Percentiles rank a stretch among this genome's conserved stretches.
Conservation (phyloP, 176 grass and related monocot species). For the Ensete glaucum region DNA sequence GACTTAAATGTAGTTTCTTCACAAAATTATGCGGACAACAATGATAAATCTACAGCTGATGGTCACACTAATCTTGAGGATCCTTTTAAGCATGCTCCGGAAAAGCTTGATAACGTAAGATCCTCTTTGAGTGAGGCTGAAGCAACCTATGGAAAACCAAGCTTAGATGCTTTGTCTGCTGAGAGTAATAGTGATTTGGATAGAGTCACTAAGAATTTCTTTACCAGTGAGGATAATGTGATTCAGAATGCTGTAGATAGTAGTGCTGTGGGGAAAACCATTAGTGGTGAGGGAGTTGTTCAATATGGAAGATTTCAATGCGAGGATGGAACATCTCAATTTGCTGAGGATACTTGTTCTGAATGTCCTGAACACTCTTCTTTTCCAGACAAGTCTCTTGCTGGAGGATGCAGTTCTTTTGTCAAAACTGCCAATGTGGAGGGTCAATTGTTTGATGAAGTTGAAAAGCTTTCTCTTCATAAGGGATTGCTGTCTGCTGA, state of each 20-base stretch:
- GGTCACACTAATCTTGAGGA: background rate
- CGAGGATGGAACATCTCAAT: constrained; percentile 22
- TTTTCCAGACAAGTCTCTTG: constrained; percentile 23
- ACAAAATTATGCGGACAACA: constrained; percentile 20
- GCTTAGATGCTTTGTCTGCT: constrained; percentile 24
- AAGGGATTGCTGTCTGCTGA: constrained; percentile 27
- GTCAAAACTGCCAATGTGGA: constrained; percentile 22
- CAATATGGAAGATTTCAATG: constrained; percentile 18
- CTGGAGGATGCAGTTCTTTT: constrained; percentile 11
- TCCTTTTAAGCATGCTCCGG: constrained; percentile 11
- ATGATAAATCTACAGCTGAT: constrained; percentile 7
- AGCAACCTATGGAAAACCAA: constrained; percentile 16
- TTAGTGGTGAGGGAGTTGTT: constrained; percentile 10
- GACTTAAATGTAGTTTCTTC: constrained; percentile 20
- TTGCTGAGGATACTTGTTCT: constrained; percentile 21
- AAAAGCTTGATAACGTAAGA: constrained; percentile 21
- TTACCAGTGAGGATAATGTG: constrained; percentile 19
- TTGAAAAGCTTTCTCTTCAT: constrained; percentile 21
- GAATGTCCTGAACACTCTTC: constrained; percentile 13
- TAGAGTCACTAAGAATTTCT: constrained; percentile 16
- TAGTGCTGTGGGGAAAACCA: constrained; percentile 18
- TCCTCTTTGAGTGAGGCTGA: background rate
- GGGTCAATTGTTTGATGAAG: constrained; percentile 22
- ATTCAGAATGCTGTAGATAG: constrained; percentile 16
- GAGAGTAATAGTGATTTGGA: constrained; percentile 13